phyloP scores from a whole-genome alignment of 768 basidiomycete species.

The Pisolithus albus region DNA sequence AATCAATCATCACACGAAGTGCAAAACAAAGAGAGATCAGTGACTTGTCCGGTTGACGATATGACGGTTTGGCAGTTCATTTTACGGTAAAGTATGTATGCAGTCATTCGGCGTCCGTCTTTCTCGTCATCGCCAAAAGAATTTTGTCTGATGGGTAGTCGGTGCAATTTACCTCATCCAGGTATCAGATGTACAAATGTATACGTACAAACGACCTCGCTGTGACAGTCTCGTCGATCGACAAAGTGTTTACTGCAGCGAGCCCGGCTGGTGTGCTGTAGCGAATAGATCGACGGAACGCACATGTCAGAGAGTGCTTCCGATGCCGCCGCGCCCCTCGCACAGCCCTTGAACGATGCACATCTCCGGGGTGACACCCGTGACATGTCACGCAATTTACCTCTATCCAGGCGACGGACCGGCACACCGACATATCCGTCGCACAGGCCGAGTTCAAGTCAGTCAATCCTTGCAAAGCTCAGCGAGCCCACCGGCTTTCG shows the following conservation, averaged over 20 bases:
- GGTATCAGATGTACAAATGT: background rate
- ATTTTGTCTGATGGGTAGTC: background rate
- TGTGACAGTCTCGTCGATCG: background rate
- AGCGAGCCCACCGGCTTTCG: constrained; percentile 44
- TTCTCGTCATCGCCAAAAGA: background rate
- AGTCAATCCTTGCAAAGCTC: constrained; percentile 12
- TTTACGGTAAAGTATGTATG: background rate
- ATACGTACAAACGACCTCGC: background rate
- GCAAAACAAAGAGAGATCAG: background rate
- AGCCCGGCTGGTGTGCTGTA: background rate
- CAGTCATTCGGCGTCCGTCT: background rate
- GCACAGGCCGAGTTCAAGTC: background rate
- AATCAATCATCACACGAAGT: constrained; percentile 6
- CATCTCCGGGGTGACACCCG: constrained; percentile 22
- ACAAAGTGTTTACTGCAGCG: too few species aligned
- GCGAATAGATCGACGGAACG: constrained; percentile 9
- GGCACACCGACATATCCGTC: constrained; percentile 9
- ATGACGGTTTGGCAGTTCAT: background rate
- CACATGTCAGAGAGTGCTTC: constrained; percentile 2
- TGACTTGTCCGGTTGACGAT: background rate
- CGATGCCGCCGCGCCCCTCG: constrained; percentile 14
- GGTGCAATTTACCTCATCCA: background rate
- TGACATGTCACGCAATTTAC: constrained; percentile 22
- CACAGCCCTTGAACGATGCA: constrained; percentile 25
- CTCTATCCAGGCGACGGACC: constrained; percentile 9